Percentiles rank a stretch among this genome's conserved stretches.
phyloP scores from a whole-genome alignment of 1,139 yeast species.

The Taphrina betulina region DNA sequence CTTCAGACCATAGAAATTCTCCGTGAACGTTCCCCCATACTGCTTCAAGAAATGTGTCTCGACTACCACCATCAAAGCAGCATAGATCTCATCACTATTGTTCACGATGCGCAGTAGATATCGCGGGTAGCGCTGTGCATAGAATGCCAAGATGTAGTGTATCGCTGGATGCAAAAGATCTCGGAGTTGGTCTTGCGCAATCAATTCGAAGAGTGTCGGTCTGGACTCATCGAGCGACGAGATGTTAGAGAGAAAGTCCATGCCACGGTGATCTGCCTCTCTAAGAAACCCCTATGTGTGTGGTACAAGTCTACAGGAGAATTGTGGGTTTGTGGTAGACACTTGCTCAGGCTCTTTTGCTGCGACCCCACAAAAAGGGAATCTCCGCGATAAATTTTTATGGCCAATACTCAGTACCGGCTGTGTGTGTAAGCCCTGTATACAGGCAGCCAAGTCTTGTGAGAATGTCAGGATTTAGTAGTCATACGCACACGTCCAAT shows the following conservation, averaged over 20 bases:
- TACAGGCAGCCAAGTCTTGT: too few relatives aligned
- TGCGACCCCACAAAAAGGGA: too few relatives aligned
- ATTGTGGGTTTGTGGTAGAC: too few relatives aligned
- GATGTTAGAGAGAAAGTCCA: conserved; percentile 85
- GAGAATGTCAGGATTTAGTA: too few relatives aligned
- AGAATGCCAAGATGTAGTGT: conserved; percentile 74
- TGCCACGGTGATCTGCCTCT: too few relatives aligned
- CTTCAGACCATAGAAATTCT: conserved; percentile 86
- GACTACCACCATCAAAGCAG: conserved; percentile 60
- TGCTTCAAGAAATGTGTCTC: conserved; percentile 70
- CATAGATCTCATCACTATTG: conserved; percentile 72
- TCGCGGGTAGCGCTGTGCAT: conserved; percentile 75
- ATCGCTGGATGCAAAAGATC: conserved; percentile 77
- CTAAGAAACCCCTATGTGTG: too few relatives aligned
- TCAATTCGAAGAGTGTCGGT: conserved; percentile 79
- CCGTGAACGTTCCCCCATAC: conserved; percentile 88
- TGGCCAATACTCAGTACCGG: too few relatives aligned
- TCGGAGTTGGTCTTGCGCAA: conserved; percentile 78
- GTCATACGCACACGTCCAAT: too few relatives aligned
- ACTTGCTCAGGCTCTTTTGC: too few relatives aligned
- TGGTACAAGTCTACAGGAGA: too few relatives aligned
- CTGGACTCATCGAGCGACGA: conserved; percentile 74
- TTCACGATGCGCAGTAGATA: conserved; percentile 63
- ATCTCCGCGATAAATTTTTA: too few relatives aligned
- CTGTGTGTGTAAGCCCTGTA: too few relatives aligned